Evolutionary conservation across 2,329 filamentous ascomycete genomes (phyloP).

Genomic region (Keithomyces neogunnii): DNA sequence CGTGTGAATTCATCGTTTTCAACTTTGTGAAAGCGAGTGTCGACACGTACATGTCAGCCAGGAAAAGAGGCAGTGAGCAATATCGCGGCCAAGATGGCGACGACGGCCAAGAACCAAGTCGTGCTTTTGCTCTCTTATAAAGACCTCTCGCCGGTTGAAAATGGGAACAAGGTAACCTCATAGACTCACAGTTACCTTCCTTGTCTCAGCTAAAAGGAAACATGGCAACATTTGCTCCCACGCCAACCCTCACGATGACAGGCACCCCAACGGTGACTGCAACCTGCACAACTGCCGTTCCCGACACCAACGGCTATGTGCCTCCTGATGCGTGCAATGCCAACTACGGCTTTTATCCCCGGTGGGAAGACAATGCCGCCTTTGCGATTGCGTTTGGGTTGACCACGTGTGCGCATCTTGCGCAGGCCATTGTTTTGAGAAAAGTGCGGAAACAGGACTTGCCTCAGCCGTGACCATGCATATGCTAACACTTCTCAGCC

Average conservation of each 20-base stretch:
- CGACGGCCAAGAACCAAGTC: too few relatives aligned
- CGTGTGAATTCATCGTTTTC: neutral
- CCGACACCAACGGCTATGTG: slow-evolving; percentile 12
- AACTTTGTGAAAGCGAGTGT: neutral
- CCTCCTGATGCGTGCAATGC: slow-evolving; percentile 13
- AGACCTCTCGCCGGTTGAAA: too few relatives aligned
- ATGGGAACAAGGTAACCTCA: too few relatives aligned
- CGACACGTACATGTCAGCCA: too few relatives aligned
- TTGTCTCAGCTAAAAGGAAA: too few relatives aligned
- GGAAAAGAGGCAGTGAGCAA: neutral
- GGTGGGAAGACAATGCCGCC: slow-evolving; percentile 9
- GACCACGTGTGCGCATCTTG: slow-evolving; percentile 1
- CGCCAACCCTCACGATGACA: slow-evolving; percentile 1
- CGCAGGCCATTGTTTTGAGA: slow-evolving; percentile 8
- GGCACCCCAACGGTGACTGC: neutral
- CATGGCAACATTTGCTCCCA: neutral
- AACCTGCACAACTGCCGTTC: slow-evolving; percentile 11
- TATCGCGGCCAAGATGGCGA: neutral
- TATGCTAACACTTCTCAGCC: neutral
- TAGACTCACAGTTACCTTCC: too few relatives aligned
- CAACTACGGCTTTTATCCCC: slow-evolving; percentile 13
- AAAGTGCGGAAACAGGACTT: slow-evolving; percentile 2
- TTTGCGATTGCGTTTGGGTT: slow-evolving; percentile 8
- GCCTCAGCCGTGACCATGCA: too few relatives aligned
- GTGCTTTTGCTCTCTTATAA: too few relatives aligned